Evolutionary conservation across 164 flowering plant genomes (phyloP).

Genomic region (Paratinospora sagittata): DNA sequence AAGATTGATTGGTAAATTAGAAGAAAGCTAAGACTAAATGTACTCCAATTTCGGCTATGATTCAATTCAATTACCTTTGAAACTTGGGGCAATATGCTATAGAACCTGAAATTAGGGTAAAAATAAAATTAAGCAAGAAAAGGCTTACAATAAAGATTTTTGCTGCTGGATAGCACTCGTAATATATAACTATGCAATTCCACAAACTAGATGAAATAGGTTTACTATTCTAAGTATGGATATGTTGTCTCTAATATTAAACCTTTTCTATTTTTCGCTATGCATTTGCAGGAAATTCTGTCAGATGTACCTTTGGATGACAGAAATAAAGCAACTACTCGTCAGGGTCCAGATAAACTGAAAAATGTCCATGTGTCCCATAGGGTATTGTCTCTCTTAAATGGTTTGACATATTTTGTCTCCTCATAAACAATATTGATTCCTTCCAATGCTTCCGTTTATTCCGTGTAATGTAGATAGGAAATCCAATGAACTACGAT

Average conservation of each 20-base stretch:
- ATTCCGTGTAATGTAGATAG: conserved; percentile 48
- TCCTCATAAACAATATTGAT: not conserved
- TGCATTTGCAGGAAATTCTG: conserved; percentile 63
- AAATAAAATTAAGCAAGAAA: not conserved
- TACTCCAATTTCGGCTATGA: not conserved
- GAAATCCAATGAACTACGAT: conserved; percentile 84
- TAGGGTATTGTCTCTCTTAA: conserved; percentile 39
- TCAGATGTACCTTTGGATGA: conserved; percentile 79
- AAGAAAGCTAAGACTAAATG: not conserved
- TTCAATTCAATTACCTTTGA: not conserved
- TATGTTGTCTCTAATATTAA: not conserved
- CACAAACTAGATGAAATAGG: not conserved
- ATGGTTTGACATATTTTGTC: not conserved
- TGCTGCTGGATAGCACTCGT: not conserved
- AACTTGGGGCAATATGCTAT: too few relatives aligned
- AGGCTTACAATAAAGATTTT: not conserved
- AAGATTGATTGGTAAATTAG: not conserved
- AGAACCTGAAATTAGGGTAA: too few relatives aligned
- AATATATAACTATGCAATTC: not conserved
- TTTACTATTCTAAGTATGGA: not conserved
- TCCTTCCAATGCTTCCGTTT: not conserved
- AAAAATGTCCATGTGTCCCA: conserved; percentile 67
- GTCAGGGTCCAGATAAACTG: conserved; percentile 43
- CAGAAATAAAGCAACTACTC: conserved; percentile 40
- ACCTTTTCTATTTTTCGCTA: conserved; percentile 6